A percentile compares a stretch with the other conserved stretches of the same genome.
These are phyloP conservation scores for Conoideocrella luteorostrata DNA, from an alignment of 2,329 filamentous ascomycete genomes.

Conservation along the genomic window DNA sequence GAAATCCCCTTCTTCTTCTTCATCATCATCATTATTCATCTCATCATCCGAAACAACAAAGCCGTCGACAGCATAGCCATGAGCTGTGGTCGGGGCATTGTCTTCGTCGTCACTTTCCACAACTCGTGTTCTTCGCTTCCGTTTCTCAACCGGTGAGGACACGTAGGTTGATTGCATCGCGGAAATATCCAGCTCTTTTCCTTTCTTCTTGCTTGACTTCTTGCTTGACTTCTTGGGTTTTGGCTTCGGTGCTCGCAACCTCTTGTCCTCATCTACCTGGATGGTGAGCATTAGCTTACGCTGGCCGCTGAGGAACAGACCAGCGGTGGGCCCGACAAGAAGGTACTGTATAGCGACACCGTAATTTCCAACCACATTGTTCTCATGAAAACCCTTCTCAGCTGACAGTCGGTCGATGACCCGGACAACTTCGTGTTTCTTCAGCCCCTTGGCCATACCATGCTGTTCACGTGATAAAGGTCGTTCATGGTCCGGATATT, in stretches of 20 bases:
- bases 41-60: conserved; percentile 41
- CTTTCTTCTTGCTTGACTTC: conserved; percentile 30
- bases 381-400: conserved; percentile 67
- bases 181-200: conserved; percentile 27
- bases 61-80: conserved; percentile 42
- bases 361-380: conserved; percentile 44
- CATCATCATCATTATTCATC: conserved; percentile 21
- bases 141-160: conserved; percentile 44
- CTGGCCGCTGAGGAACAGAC: conserved; percentile 36
- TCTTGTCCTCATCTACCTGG: conserved; percentile 27
- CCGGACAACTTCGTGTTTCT: conserved; percentile 71
- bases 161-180: conserved; percentile 41
- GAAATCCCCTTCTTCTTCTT: conserved; percentile 36
- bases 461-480: conserved; percentile 51
- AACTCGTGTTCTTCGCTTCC: conserved; percentile 19
- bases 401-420: conserved; percentile 72
- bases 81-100: conserved; percentile 33
- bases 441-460: conserved; percentile 63
- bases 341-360: conserved; percentile 73
- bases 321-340: conserved; percentile 35
- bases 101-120: conserved; percentile 28
- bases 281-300: conserved; percentile 39
- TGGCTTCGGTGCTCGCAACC: conserved; percentile 23
- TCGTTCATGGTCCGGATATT: conserved; percentile 50
- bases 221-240: conserved; percentile 28